Percentiles rank a stretch among this genome's conserved stretches.
Evolutionary conservation across 2,329 filamentous ascomycete species (phyloP).

Genomic region (Monosporascus sp.): DNA sequence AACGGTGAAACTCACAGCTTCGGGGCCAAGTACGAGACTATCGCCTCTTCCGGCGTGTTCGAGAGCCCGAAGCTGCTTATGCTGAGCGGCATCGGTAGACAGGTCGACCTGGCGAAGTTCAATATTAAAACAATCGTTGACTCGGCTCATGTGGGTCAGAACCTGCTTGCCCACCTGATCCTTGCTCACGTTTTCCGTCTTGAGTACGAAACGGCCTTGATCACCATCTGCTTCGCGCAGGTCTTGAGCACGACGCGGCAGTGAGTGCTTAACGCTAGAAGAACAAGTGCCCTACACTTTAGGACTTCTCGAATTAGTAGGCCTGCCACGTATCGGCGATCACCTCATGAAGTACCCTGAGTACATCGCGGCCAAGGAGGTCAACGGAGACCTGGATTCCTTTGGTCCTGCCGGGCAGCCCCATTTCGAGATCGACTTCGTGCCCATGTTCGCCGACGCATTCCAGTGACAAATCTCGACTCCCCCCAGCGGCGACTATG

Average conservation of each 20-base stretch:
- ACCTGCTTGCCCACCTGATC: conserved; percentile 58
- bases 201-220: conserved; percentile 36
- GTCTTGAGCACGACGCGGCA: conserved; percentile 27
- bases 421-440: conserved; percentile 58
- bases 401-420: conserved; percentile 52
- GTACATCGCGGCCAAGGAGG: conserved; percentile 38
- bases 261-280: conserved; percentile 30
- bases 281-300: conserved; percentile 33
- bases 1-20: conserved; percentile 37
- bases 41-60: conserved; percentile 48
- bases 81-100: conserved; percentile 57
- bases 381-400: conserved; percentile 42
- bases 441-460: conserved; percentile 47
- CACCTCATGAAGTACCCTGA: conserved; percentile 40
- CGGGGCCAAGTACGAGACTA: conserved; percentile 43
- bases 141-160: conserved; percentile 57
- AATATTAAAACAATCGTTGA: conserved; percentile 50
- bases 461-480: conserved; percentile 43
- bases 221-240: conserved; percentile 33
- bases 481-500: conserved; percentile 39
- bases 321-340: conserved; percentile 52
- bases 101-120: conserved; percentile 43
- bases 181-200: conserved; percentile 43
- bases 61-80: conserved; percentile 62
- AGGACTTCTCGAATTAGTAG: conserved; percentile 44